Evolutionary conservation across 2,329 filamentous ascomycete genomes (phyloP), one percentile per base, ranked within the genome.

Genomic region (Aotearoamyces nothofagi): DNA sequence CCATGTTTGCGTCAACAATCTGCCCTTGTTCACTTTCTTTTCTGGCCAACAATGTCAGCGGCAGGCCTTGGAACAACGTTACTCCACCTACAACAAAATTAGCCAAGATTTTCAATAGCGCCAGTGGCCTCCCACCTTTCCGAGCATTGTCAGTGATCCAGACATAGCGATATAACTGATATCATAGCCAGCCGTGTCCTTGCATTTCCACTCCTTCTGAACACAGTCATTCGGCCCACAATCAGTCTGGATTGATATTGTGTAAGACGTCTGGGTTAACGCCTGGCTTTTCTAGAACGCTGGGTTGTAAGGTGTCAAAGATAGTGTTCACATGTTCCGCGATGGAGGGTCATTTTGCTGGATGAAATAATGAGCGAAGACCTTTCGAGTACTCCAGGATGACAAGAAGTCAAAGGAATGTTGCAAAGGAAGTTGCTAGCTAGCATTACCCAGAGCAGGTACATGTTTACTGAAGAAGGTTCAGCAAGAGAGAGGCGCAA

Each of bases 1-100:
- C 87, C 87, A 96, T 96, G 52, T 92, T 94, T 10, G 81, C 82
- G 56, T 94, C 83, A 6, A 96, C 84, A 9, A 94, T 76, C 55
- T 94, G 87, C 0, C 87, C 87, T 2, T 56, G 57, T 0, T 82
- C 82, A 0, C 61, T 73, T 24, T 53, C 56, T 27, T 63, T 57
- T 17, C 83, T 60, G 9, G 71, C 63, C 7, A 92, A 45, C 34
- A 96, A 53, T 0, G 90, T 87, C 12, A 94, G 60, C 31, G 94
- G 52, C 4, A 96, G 71, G 0, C 86, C 87, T 33, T 84, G 61
- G 44, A 90, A 82, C 23, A 90, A 74, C 39, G 73, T 74, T 1
- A 78, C 75, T 17, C 87, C 87, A 12, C 87, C 87, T 17, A 84
- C 87, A 0, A 81, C 90, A 41, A 96, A 96, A 50, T 96, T 87